Evolutionary conservation across 2,329 filamentous ascomycete genomes (phyloP), one percentile per base, ranked within the genome.

Genomic region (Fusarium sp.): DNA sequence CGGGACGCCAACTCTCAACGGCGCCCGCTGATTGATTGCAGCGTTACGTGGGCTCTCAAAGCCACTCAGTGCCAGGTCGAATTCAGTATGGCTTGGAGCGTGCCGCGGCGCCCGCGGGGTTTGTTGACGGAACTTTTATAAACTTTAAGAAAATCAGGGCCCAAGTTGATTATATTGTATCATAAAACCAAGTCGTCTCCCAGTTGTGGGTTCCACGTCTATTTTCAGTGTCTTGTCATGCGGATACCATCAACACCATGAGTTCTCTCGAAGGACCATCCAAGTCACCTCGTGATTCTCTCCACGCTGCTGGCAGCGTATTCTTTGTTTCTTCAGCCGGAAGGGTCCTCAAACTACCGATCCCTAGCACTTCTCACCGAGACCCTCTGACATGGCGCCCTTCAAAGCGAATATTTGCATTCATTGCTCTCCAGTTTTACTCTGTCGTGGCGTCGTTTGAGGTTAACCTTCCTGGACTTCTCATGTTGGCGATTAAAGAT

Each of bases 231-330:
- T 27, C 29, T 24, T 58, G 34, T 27, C 29, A 38, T 58, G 34
- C 50, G 24, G 14, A 45, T 29, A 58, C 31, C 13, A n/a, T 16
- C 18, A 35, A 34, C 38, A 57, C 5, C 16, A 73, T 73, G 71
- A 27, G 18, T 10, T 74, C 64, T n/a, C 11, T 16, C 13, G 5
- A 45, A 9, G 47, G 35, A 35, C 52, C 62, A 7, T 38, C 47
- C 2, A n/a, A 9, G 20, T 6, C 37, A 0, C 64, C 37, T 8
- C 66, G 72, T 27, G 72, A 70, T 7, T 72, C 72, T 22, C n/a
- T 68, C 6, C 73, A 70, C 65, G 67, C 72, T 75, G 69, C 74
- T 34, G 74, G 74, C 74, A 76, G 74, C 67, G 74, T 76, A 37
- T 76, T 76, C 64, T 76, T 76, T 50, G 61, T 76, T 22, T 69